Conservation (phyloP, 1,139 yeast genomes). For the Geotrichum carabidarum region DNA sequence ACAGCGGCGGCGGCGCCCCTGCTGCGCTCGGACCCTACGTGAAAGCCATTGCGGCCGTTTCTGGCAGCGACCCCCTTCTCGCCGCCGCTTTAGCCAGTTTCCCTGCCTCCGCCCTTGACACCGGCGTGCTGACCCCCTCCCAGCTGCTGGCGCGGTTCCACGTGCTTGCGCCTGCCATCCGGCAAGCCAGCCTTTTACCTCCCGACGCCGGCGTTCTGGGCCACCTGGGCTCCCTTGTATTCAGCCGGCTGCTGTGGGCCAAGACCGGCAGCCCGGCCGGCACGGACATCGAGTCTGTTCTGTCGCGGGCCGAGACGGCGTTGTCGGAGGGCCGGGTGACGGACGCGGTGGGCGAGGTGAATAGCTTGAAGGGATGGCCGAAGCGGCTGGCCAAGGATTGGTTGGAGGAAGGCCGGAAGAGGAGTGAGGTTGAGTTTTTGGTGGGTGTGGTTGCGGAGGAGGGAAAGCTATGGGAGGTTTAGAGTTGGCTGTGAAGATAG, state of each 20-base stretch:
- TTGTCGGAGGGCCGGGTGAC: conserved; percentile 74
- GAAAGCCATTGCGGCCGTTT: conserved; percentile 31
- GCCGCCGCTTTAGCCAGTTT: conserved; percentile 45
- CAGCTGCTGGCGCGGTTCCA: conserved; percentile 64
- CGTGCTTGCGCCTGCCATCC: conserved; percentile 74
- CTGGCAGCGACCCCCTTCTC: conserved; percentile 37
- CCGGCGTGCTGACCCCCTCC: conserved; percentile 52
- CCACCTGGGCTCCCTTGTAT: conserved; percentile 71
- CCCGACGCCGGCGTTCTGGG: conserved; percentile 95
- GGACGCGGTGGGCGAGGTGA: conserved; percentile 87
- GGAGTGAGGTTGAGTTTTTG: conserved; percentile 81
- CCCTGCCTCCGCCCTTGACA: conserved; percentile 46
- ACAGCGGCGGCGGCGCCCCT: conserved; percentile 23
- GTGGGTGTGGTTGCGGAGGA: conserved; percentile 61
- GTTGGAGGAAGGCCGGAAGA: conserved; percentile 82
- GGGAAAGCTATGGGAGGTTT: conserved; percentile 15
- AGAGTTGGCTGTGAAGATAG: not conserved
- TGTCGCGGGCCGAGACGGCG: conserved; percentile 78
- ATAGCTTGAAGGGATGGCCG: conserved; percentile 89
- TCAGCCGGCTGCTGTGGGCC: conserved; percentile 66
- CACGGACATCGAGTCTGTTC: conserved; percentile 79
- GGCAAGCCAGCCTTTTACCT: conserved; percentile 83
- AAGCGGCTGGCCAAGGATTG: conserved; percentile 86
- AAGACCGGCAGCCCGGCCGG: conserved; percentile 67
- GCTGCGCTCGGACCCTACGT: conserved; percentile 39